A percentile compares a stretch with the other conserved stretches of the same genome.
phyloP scores from a whole-genome alignment of 2,329 filamentous ascomycete species.

The Pestalotiopsis fici region DNA sequence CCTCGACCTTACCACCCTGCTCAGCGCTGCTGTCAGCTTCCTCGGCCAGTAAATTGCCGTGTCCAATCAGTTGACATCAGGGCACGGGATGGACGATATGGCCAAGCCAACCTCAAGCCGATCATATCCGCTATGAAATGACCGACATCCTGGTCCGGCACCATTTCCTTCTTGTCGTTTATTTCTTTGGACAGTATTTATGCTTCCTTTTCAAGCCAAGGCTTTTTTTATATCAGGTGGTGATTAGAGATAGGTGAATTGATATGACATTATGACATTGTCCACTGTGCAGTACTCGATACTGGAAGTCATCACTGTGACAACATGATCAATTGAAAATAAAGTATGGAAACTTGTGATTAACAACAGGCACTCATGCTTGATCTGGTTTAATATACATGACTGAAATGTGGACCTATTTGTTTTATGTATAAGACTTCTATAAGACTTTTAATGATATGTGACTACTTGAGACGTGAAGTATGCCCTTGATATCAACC shows the following conservation, averaged over 20 bases:
- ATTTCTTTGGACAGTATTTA: neutral
- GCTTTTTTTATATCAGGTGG: neutral
- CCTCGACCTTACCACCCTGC: neutral
- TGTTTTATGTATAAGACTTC: no score
- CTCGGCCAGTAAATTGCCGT: neutral
- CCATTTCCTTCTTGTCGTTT: neutral
- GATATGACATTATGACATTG: neutral
- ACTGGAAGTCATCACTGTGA: neutral
- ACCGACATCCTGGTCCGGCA: neutral
- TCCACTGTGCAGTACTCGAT: neutral
- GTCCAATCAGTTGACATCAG: neutral
- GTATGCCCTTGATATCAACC: no score
- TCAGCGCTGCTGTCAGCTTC: constrained; percentile 2
- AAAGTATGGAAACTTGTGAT: no score
- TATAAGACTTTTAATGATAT: no score
- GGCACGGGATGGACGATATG: neutral
- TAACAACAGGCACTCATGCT: no score
- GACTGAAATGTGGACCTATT: no score
- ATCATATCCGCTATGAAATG: neutral
- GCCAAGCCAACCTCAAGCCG: neutral
- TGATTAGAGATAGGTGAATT: neutral
- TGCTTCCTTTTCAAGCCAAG: neutral
- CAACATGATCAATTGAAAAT: neutral
- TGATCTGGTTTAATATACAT: no score
- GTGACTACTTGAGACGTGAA: no score